Evolutionary conservation across 176 grass and related monocot genomes (phyloP).

Genomic region (Triticum turgidum): DNA sequence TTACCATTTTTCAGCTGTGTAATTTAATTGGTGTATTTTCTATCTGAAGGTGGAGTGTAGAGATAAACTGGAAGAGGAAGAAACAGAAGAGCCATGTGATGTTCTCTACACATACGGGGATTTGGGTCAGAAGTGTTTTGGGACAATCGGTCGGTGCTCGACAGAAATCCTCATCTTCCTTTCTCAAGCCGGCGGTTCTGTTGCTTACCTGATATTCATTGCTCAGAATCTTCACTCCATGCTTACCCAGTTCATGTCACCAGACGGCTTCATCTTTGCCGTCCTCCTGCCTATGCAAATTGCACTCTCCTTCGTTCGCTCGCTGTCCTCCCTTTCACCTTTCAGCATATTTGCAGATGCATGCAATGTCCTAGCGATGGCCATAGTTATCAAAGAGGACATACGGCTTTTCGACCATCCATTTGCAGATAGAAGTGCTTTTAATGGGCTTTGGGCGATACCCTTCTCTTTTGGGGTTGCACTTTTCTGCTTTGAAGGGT

Average conservation of each 20-base stretch:
- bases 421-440: slow-evolving; percentile 61
- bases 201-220: slow-evolving; percentile 89
- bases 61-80: slow-evolving; percentile 55
- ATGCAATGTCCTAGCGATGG: slow-evolving; percentile 84
- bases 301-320: slow-evolving; percentile 69
- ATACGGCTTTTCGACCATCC: slow-evolving; percentile 59
- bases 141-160: slow-evolving; percentile 53
- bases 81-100: slow-evolving; percentile 31
- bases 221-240: slow-evolving; percentile 84
- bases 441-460: slow-evolving; percentile 70
- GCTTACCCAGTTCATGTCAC: slow-evolving; percentile 47
- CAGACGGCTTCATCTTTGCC: slow-evolving; percentile 63
- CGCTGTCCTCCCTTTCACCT: slow-evolving; percentile 68
- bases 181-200: slow-evolving; percentile 66
- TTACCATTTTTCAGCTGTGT: slow-evolving; percentile 2
- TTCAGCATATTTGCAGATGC: slow-evolving; percentile 87
- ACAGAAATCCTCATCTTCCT: slow-evolving; percentile 84
- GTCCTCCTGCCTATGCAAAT: slow-evolving; percentile 70
- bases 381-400: slow-evolving; percentile 84
- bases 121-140: slow-evolving; percentile 75
- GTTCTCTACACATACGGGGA: slow-evolving; percentile 66
- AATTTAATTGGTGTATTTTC: not conserved
- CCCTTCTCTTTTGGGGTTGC: slow-evolving; percentile 71
- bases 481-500: slow-evolving; percentile 92
- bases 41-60: slow-evolving; percentile 78